Conservation (phyloP, 139 green algal genomes). For the Diplosphaera chodatii region DNA sequence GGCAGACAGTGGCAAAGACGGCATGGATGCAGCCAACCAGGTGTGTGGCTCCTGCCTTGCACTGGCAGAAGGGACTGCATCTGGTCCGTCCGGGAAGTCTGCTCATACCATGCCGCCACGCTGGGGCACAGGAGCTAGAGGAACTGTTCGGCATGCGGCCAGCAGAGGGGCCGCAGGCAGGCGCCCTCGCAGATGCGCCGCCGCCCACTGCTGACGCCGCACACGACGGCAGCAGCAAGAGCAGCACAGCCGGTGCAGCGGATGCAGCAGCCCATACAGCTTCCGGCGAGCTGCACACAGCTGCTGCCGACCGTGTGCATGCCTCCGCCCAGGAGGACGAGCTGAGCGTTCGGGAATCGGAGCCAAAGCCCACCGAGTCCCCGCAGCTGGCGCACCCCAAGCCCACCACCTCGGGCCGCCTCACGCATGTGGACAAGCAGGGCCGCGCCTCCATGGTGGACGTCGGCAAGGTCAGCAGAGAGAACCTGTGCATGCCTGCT, state of each 20-base stretch:
- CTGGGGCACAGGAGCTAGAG: not conserved
- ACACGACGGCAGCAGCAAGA: not conserved
- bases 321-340: no score
- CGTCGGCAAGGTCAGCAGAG: conserved; percentile 44
- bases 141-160: not conserved
- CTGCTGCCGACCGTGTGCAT: not conserved
- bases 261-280: no score
- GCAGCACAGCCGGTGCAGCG: no score
- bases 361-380: not conserved
- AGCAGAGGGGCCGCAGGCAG: not conserved
- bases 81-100: no score
- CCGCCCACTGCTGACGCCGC: no score
- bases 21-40: not conserved
- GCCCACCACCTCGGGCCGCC: not conserved
- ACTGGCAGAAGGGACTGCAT: no score
- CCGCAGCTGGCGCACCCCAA: not conserved
- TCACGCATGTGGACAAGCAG: conserved; percentile 43
- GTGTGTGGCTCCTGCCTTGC: not conserved
- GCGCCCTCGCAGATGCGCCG: no score
- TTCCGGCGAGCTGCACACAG: no score
- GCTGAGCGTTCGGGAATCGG: not conserved
- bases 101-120: no score
- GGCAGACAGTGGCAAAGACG: not conserved
- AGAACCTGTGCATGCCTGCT: not conserved
- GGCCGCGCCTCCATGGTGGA: conserved; percentile 80